These are phyloP conservation scores for Pigoraptor vietnamica DNA, from an alignment of 78 protist genomes.

Conservation along the genomic window DNA sequence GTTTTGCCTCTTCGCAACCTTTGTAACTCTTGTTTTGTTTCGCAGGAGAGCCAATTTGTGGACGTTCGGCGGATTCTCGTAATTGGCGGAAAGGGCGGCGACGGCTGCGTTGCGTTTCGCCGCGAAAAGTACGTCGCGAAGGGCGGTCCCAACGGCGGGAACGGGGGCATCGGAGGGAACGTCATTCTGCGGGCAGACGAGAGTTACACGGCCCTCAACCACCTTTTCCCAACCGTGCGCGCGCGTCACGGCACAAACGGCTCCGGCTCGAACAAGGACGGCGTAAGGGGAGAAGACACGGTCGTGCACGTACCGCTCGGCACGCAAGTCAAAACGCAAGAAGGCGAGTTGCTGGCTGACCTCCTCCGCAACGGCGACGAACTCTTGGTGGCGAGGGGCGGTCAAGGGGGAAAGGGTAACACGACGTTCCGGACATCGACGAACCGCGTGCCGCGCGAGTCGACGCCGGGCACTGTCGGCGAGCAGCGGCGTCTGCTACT, in stretches of 20 bases:
- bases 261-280: neutral
- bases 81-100: slow-evolving; percentile 27
- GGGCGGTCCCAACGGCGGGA: slow-evolving; percentile 28
- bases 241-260: neutral
- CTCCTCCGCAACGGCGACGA: neutral
- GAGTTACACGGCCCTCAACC: neutral
- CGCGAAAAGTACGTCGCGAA: neutral
- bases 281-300: neutral
- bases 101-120: slow-evolving; percentile 23
- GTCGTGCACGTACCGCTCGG: slow-evolving; percentile 4
- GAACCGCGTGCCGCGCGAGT: neutral
- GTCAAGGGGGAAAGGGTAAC: neutral
- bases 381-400: neutral
- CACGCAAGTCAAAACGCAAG: neutral
- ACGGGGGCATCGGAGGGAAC: slow-evolving; percentile 30
- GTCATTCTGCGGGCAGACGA: neutral
- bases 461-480: neutral
- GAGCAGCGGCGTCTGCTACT: neutral
- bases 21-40: too few relatives aligned
- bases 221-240: too few relatives aligned
- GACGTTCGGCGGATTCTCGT: slow-evolving; percentile 5
- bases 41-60: slow-evolving; percentile 3
- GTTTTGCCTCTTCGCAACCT: too few relatives aligned
- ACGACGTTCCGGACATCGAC: neutral
- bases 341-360: neutral